Conservation (phyloP, 2,329 filamentous ascomycete genomes). For the Xylariomycetidae sp. region DNA sequence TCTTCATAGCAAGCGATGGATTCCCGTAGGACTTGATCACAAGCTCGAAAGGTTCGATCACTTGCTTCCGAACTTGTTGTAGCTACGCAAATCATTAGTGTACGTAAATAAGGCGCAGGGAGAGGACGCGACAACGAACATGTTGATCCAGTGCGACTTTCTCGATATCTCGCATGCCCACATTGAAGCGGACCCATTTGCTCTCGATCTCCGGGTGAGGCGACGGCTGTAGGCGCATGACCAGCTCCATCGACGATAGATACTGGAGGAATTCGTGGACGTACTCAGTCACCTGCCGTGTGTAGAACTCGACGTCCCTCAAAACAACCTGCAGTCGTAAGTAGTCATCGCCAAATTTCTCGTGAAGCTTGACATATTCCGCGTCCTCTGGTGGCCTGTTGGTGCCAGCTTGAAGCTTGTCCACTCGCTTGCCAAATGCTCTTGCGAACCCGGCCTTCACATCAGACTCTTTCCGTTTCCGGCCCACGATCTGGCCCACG, state of each 20-base stretch:
- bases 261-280: constrained; percentile 77
- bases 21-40: constrained; percentile 76
- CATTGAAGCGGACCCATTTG: constrained; percentile 89
- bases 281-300: constrained; percentile 71
- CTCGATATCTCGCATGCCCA: constrained; percentile 80
- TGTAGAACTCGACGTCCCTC: constrained; percentile 89
- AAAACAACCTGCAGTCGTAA: constrained; percentile 87
- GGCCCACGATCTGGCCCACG: constrained; percentile 79
- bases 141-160: constrained; percentile 79
- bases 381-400: constrained; percentile 66
- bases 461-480: constrained; percentile 84
- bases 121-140: too few relatives aligned
- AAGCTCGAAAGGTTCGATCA: constrained; percentile 77
- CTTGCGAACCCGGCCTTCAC: constrained; percentile 79
- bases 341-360: constrained; percentile 88
- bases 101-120: background rate
- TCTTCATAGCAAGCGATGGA: constrained; percentile 85
- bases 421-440: constrained; percentile 81
- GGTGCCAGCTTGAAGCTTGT: constrained; percentile 67
- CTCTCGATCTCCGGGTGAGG: constrained; percentile 80
- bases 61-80: constrained; percentile 66
- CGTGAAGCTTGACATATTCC: constrained; percentile 72
- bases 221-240: constrained; percentile 66
- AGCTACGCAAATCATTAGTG: constrained; percentile 32
- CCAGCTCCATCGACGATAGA: constrained; percentile 73